phyloP scores from a whole-genome alignment of 257 asterid species.

The Ballota nigra region DNA sequence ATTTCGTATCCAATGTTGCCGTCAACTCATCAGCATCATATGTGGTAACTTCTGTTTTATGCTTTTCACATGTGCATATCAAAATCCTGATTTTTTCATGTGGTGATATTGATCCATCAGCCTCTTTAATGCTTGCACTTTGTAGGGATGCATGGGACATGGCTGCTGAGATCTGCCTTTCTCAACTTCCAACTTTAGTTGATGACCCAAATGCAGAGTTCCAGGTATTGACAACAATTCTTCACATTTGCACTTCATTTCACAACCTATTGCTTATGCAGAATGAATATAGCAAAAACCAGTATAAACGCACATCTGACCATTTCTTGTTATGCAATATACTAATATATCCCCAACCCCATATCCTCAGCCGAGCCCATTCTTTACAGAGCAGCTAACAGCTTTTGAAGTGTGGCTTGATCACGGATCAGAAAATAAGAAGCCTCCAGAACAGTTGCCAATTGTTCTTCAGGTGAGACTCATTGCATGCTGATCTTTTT shows the following conservation, averaged over 20 bases:
- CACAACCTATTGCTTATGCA: slow-evolving; percentile 10
- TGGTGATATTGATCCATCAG: slow-evolving; percentile 22
- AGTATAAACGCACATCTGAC: neutral
- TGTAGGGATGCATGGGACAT: slow-evolving; percentile 99
- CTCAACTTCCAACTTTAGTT: slow-evolving; percentile 90
- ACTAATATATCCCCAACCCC: neutral
- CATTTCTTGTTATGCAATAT: neutral
- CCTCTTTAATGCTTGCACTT: slow-evolving; percentile 21
- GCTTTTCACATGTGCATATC: slow-evolving; percentile 11
- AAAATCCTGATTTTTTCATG: neutral
- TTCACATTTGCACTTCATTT: neutral
- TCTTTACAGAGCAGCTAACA: slow-evolving; percentile 72
- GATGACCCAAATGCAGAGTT: slow-evolving; percentile 94
- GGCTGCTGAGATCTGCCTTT: slow-evolving; percentile 99
- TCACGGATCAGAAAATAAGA: slow-evolving; percentile 95
- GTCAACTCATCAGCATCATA: slow-evolving; percentile 98
- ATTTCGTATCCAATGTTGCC: slow-evolving; percentile 89
- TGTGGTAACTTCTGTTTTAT: slow-evolving; percentile 62
- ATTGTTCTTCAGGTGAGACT: slow-evolving; percentile 92
- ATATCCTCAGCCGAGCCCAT: slow-evolving; percentile 83
- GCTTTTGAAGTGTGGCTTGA: slow-evolving; percentile 99
- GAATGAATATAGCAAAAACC: neutral
- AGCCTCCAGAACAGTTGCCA: slow-evolving; percentile 97
- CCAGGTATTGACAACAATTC: slow-evolving; percentile 51
- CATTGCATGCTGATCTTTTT: slow-evolving; percentile 6